phyloP scores from a whole-genome alignment of 768 basidiomycete species.

The Naganishia friedmannii region DNA sequence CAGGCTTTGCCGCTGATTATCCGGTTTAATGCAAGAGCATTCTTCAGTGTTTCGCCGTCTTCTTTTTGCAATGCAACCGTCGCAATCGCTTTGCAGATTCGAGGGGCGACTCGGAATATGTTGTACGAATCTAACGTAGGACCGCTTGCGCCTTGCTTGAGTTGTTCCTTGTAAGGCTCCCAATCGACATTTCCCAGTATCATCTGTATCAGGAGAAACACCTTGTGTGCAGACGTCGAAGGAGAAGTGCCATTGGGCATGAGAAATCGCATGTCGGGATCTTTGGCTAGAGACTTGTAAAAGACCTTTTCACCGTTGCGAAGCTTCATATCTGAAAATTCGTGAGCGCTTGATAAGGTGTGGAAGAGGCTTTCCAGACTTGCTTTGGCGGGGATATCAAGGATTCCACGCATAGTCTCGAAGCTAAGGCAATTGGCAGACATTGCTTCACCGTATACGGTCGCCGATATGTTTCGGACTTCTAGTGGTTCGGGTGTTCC shows the following conservation, averaged over 20 bases:
- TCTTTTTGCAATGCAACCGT: slow-evolving; percentile 69
- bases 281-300: slow-evolving; percentile 33
- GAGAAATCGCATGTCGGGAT: slow-evolving; percentile 76
- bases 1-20: slow-evolving; percentile 80
- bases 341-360: slow-evolving; percentile 35
- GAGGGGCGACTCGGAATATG: slow-evolving; percentile 70
- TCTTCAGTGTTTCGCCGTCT: slow-evolving; percentile 66
- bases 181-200: slow-evolving; percentile 46
- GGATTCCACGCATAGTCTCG: slow-evolving; percentile 35
- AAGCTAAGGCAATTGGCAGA: slow-evolving; percentile 23
- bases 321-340: slow-evolving; percentile 42
- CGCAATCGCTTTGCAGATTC: slow-evolving; percentile 73
- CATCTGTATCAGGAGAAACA: slow-evolving; percentile 76
- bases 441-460: slow-evolving; percentile 16
- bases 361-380: slow-evolving; percentile 34
- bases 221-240: slow-evolving; percentile 61
- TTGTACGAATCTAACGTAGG: slow-evolving; percentile 63
- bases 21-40: slow-evolving; percentile 75
- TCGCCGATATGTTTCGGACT: slow-evolving; percentile 11
- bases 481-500: neutral
- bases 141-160: slow-evolving; percentile 61
- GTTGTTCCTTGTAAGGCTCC: slow-evolving; percentile 65
- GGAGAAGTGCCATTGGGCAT: slow-evolving; percentile 49
- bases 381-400: slow-evolving; percentile 31
- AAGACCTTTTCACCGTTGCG: slow-evolving; percentile 41